Evolutionary conservation across 345 rosid species (phyloP), one percentile per base, ranked within the genome.

Genomic region (Moringa oleifera): DNA sequence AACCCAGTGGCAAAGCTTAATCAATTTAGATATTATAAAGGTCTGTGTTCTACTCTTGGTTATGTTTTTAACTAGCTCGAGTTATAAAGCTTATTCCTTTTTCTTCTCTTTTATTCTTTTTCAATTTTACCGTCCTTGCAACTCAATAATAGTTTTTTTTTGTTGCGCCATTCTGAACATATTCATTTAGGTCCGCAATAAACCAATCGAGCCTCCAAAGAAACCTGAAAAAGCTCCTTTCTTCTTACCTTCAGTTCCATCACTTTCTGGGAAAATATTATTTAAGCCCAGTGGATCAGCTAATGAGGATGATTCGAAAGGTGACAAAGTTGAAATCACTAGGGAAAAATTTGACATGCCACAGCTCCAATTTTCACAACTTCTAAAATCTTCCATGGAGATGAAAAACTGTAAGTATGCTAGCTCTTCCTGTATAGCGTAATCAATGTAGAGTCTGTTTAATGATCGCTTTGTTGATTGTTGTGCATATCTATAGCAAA

Each of bases 1-100:
- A 72, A 87, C 90, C 83, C 97, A 94, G 63, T 94, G 97, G 99
- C 97, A 94, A 66, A 80, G 95, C 73, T 76, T 91, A 86, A 79
- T 94, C 77, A 94, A 88, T 83, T 79, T 94, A 71, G 97, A 91
- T 74, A 85, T 88, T 56, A 94, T 90, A 74, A 94, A 90, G 96
- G 99, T 94, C 20, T 51, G 57, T 59, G 18, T 56, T 7, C 8
- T 33, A 59, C 55, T 28, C 15, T 18, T 19, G 31, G 53, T 58
- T 67, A 36, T 4, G 19, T 23, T 28, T 21, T 4, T 23, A 25
- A 21, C 20, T 45, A 4, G 37, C 37, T 11, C 11, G 21, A 23
- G 23, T 9, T 25, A 8, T 7, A 64, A 49, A 20, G n/a, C n/a
- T n/a, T n/a, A n/a, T n/a, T 21, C 17, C 10, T 11, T 6, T 47